These are phyloP conservation scores for Metschnikowia proteae DNA, from an alignment of 805 yeast genomes.

Conservation along the genomic window DNA sequence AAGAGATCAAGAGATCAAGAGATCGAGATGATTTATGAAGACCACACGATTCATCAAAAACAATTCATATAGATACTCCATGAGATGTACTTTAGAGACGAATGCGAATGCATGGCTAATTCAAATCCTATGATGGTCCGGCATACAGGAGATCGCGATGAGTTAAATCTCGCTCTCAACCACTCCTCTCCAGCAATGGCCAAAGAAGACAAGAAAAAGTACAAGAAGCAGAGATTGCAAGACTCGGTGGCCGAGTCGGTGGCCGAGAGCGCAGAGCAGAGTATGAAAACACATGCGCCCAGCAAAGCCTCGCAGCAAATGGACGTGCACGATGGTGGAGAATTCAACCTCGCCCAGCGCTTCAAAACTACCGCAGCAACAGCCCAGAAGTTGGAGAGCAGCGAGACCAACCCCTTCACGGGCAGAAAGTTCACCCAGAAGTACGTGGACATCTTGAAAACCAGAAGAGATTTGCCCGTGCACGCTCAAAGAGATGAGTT, in stretches of 20 bases:
- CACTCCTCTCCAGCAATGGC: constrained; percentile 8
- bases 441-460: constrained; percentile 73
- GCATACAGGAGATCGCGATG: not conserved
- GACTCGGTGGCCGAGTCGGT: constrained; percentile 59
- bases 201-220: constrained; percentile 15
- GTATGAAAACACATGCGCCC: constrained; percentile 47
- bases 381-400: constrained; percentile 58
- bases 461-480: constrained; percentile 86
- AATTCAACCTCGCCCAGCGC: constrained; percentile 51
- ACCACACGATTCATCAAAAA: no score
- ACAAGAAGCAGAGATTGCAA: constrained; percentile 42
- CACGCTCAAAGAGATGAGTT: constrained; percentile 92
- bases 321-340: constrained; percentile 63
- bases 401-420: constrained; percentile 72
- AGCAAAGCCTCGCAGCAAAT: constrained; percentile 31
- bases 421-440: constrained; percentile 58
- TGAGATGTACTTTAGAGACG: no score
- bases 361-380: constrained; percentile 64
- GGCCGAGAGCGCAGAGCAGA: constrained; percentile 64
- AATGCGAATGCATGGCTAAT: no score
- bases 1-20: no score
- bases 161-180: not conserved
- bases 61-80: no score
- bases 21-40: no score
- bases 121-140: not conserved